Evolutionary conservation across 805 yeast species (phyloP).

Genomic region (Scheffersomyces ergatensis): DNA sequence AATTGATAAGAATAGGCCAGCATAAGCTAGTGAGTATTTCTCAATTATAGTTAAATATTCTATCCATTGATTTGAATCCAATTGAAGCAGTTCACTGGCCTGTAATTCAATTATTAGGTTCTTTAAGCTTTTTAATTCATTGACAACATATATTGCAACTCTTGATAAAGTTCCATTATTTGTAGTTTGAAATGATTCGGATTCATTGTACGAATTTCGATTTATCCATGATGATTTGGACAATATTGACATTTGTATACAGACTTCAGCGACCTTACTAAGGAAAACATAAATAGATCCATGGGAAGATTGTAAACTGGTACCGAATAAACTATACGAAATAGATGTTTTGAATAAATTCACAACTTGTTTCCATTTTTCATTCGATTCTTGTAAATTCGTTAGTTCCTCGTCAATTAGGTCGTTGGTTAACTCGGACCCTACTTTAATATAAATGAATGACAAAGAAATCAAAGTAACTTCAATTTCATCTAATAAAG

Average conservation of each 20-base stretch:
- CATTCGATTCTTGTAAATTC: conserved; percentile 14
- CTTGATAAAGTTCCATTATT: conserved; percentile 43
- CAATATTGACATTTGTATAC: conserved; percentile 38
- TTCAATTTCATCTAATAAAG: conserved; percentile 28
- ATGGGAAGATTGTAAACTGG: conserved; percentile 4
- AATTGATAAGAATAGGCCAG: conserved; percentile 43
- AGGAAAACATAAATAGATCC: conserved; percentile 11
- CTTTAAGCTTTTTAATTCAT: conserved; percentile 27
- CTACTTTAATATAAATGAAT: conserved; percentile 28
- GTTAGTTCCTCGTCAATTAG: conserved; percentile 24
- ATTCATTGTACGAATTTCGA: conserved; percentile 17
- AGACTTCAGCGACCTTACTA: conserved; percentile 23
- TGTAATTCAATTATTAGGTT: conserved; percentile 14
- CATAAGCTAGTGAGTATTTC: conserved; percentile 39
- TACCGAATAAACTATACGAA: conserved; percentile 25
- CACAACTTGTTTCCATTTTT: conserved; percentile 37
- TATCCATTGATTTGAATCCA: conserved; percentile 16
- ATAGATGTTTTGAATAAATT: conserved; percentile 29
- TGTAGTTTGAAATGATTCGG: conserved; percentile 16
- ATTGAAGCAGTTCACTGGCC: not conserved
- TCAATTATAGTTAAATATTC: conserved; percentile 28
- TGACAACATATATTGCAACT: conserved; percentile 39
- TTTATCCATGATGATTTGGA: conserved; percentile 38
- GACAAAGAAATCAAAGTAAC: conserved; percentile 20
- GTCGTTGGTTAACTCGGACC: conserved; percentile 33